Conservation (phyloP, 78 protist species). For the Guillardia theta region DNA sequence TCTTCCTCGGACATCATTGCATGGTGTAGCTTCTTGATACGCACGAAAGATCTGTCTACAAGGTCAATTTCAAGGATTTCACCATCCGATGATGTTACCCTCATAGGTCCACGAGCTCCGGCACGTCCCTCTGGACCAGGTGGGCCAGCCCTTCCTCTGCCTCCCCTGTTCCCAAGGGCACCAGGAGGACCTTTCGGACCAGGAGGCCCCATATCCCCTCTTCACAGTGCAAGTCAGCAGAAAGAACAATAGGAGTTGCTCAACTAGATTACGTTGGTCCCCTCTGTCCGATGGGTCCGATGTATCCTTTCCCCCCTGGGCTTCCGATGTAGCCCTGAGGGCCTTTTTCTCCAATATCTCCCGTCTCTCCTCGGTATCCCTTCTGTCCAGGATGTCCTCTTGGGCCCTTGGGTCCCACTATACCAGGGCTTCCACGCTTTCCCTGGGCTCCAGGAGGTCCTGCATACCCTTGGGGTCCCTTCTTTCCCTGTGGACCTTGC, state of each 20-base stretch:
- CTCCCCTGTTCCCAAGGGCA: not conserved
- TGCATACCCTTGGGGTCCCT: not conserved
- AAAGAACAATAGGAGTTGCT: too few relatives aligned
- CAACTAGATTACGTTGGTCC: too few relatives aligned
- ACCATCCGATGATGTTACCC: too few relatives aligned
- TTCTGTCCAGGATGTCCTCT: not conserved
- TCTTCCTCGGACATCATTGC: too few relatives aligned
- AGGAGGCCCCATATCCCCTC: not conserved
- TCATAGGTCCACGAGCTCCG: too few relatives aligned
- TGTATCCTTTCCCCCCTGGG: not conserved
- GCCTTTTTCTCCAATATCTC: not conserved
- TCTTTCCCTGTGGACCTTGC: not conserved
- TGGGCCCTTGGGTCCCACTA: not conserved
- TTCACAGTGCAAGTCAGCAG: too few relatives aligned
- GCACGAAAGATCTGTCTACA: too few relatives aligned
- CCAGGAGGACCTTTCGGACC: conserved; percentile 8
- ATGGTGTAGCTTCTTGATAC: too few relatives aligned
- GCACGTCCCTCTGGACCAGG: too few relatives aligned
- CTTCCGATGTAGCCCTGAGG: not conserved
- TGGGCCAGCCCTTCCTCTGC: too few relatives aligned
- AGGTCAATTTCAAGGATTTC: too few relatives aligned
- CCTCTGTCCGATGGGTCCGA: not conserved
- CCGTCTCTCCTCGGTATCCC: not conserved
- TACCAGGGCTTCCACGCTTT: not conserved
- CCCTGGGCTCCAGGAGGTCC: conserved; percentile 7